Percentiles rank a stretch among this genome's conserved stretches.
These are phyloP conservation scores for Sordariomycetes sp. DNA, from an alignment of 2,329 filamentous ascomycete genomes.

Conservation along the genomic window DNA sequence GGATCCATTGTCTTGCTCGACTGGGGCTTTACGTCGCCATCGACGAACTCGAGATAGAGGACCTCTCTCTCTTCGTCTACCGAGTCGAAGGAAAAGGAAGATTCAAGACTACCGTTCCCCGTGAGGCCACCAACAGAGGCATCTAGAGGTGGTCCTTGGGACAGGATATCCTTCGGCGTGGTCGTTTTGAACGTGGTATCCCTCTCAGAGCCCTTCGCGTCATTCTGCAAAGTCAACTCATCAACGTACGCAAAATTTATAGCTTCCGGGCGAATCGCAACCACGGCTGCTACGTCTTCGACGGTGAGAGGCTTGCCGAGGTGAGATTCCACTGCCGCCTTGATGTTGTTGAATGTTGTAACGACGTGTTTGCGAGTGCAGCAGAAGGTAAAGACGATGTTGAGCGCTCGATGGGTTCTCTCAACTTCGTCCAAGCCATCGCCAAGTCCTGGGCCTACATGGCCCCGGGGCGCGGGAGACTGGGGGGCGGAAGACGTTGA, in stretches of 20 bases:
- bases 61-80: conserved; percentile 38
- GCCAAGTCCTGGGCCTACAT: conserved; percentile 52
- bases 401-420: conserved; percentile 73
- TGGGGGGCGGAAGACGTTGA: not conserved
- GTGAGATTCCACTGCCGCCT: conserved; percentile 72
- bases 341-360: conserved; percentile 86
- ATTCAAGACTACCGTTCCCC: conserved; percentile 26
- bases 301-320: conserved; percentile 59
- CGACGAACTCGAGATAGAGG: conserved; percentile 83
- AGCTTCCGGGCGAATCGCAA: conserved; percentile 63
- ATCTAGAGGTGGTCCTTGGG: conserved; percentile 39
- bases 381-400: conserved; percentile 90
- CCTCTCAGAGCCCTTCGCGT: conserved; percentile 57
- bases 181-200: conserved; percentile 49
- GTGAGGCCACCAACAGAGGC: conserved; percentile 46
- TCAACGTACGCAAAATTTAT: conserved; percentile 83
- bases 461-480: not conserved
- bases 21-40: conserved; percentile 67
- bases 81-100: conserved; percentile 10
- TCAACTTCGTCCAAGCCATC: conserved; percentile 61
- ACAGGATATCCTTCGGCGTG: conserved; percentile 9
- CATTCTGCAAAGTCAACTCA: conserved; percentile 70
- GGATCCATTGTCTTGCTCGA: conserved; percentile 44
- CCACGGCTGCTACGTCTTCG: conserved; percentile 75
- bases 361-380: conserved; percentile 84